Evolutionary conservation across 176 grass and related monocot species (phyloP).

Genomic region (Zizania latifolia): DNA sequence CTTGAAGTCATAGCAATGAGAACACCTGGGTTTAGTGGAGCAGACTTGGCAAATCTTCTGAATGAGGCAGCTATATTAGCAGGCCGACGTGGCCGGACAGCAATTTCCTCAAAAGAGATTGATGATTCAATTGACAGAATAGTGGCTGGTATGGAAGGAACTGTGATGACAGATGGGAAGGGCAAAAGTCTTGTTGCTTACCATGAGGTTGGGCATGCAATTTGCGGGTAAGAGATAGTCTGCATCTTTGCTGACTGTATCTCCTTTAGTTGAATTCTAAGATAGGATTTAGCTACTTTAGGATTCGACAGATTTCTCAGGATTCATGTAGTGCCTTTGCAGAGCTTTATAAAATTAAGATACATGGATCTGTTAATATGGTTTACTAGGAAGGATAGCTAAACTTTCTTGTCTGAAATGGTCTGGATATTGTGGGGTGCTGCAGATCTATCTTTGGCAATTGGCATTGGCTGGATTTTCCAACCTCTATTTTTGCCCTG

Average conservation of each 20-base stretch:
- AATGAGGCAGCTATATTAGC: constrained; percentile 97
- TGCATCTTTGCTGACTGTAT: neutral
- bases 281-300: neutral
- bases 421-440: neutral
- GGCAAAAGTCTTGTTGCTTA: constrained; percentile 98
- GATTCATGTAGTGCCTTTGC: neutral
- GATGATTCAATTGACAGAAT: constrained; percentile 99
- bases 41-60: constrained; percentile 95
- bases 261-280: neutral
- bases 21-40: constrained; percentile 98
- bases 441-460: neutral
- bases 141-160: constrained; percentile 99
- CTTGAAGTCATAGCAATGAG: constrained; percentile 97
- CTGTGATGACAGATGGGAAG: constrained; percentile 98
- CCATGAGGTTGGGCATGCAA: constrained; percentile 98
- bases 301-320: neutral
- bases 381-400: neutral
- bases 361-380: neutral
- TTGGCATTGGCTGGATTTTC: neutral
- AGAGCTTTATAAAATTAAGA: neutral
- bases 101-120: constrained; percentile 92
- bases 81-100: constrained; percentile 65
- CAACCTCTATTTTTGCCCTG: neutral
- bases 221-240: constrained; percentile 76
- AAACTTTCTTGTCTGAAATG: constrained; percentile 7